Evolutionary conservation across 768 basidiomycete species (phyloP), one percentile per base, ranked within the genome.

Genomic region (Xerocomellus intermedius): DNA sequence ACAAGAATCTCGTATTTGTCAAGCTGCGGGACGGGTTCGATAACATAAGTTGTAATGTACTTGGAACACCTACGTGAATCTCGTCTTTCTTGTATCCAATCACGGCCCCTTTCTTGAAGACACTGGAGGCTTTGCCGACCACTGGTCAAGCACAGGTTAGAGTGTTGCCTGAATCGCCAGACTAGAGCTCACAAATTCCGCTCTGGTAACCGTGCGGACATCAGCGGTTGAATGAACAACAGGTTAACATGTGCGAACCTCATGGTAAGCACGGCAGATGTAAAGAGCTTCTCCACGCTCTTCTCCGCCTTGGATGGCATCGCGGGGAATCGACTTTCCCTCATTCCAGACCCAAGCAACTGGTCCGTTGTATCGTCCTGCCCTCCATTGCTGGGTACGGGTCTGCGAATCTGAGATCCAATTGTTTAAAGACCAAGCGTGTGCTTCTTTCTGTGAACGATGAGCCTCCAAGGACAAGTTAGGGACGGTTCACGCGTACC

Each of bases 1-100:
- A 89, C 73, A n/a, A 91, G 83, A 43, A 90, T 78, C 63, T 91
- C 88, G 61, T 82, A 90, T 33, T 74, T 76, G 28, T 76, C 79
- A 33, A 84, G 37, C 87, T 89, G 60, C n/a, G 42, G 50, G 13
- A 22, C n/a, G 14, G 13, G 43, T 30, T 51, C 46, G n/a, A 21
- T 50, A 30, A 33, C 16, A 43, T 9, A 6, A 21, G 30, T 35
- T 32, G 16, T 9, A 47, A 36, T 32, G 41, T 42, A 17, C 14
- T 30, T 26, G 35, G 37, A 43, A n/a, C 16, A 63, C 73, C 42
- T 68, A 86, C 88, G 2, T 85, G 78, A 42, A 82, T 73, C 63
- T 85, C 86, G 5, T 84, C 73, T 58, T 81, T 73, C 43, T 70
- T 74, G 64, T 78, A 88, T 16, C 88, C 87, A 49, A 90, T 79